Evolutionary conservation across 139 green algal genomes (phyloP), one percentile per base, ranked within the genome.

Genomic region (Chlamydomonas eustigma): DNA sequence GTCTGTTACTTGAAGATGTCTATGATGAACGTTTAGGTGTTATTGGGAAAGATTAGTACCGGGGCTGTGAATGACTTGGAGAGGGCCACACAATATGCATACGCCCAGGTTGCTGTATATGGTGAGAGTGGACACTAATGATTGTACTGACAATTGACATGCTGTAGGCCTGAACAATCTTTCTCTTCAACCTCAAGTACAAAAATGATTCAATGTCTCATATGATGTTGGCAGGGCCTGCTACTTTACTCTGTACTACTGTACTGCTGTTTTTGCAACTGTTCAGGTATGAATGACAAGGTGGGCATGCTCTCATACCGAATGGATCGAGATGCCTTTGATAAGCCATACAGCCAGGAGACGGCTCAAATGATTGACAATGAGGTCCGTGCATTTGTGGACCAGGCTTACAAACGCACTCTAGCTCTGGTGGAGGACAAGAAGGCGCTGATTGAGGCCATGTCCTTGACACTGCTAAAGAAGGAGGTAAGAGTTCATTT

Each of bases 1-100:
- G n/a, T n/a, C n/a, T n/a, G n/a, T n/a, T n/a, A n/a, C n/a, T n/a
- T n/a, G n/a, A n/a, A n/a, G n/a, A n/a, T n/a, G n/a, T n/a, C n/a
- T n/a, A n/a, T n/a, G n/a, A n/a, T n/a, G n/a, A n/a, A n/a, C n/a
- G n/a, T n/a, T n/a, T n/a, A 72, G 73, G 81, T 99, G 50, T 90
- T 99, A 85, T 84, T 99, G 37, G 96, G 96, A 32, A 94, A 91
- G 76, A 97, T 99, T 73, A 96, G 88, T 68, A 99, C 96, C 12
- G 93, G 93, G 28, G 96, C 96, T 1, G 94, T 98, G 81, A 99
- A 99, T 75, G 96, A 99, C 86, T 85, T 99, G 80, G 95, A 99
- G 86, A 90, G 92, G 38, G 85, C 99, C 3, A 99, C 96, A 3
- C 92, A 97, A 79, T 96, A 97, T 91, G 94, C 96, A 0, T 99